Conservation (phyloP, 169 alveolate genomes). For the Plasmodium falciparum region DNA sequence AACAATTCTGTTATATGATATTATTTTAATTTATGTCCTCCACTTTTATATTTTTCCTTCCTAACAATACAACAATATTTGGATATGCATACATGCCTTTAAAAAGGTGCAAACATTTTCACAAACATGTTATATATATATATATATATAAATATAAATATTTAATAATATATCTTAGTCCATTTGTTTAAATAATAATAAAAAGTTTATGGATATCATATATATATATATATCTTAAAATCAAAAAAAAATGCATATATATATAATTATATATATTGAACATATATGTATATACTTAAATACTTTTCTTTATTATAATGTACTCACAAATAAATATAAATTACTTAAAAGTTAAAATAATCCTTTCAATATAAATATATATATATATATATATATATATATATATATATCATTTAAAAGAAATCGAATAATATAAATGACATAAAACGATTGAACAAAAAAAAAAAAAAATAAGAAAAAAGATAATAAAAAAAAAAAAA, state of each 20-base stretch:
- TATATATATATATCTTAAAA: slow-evolving; percentile 7
- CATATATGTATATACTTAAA: background rate
- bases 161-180: slow-evolving; percentile 8
- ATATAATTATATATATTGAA: background rate
- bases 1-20: slow-evolving; percentile 20
- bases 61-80: slow-evolving; percentile 28
- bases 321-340: background rate
- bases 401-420: background rate
- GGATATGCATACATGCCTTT: slow-evolving; percentile 55
- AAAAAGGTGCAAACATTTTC: slow-evolving; percentile 60
- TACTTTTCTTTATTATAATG: background rate
- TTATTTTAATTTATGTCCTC: slow-evolving; percentile 34
- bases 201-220: slow-evolving; percentile 4
- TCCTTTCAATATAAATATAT: background rate
- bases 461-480: background rate
- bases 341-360: background rate
- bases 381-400: background rate
- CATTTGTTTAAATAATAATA: background rate
- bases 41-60: slow-evolving; percentile 19
- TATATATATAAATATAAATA: slow-evolving; percentile 14
- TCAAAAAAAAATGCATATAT: slow-evolving; percentile 4
- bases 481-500: background rate
- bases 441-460: slow-evolving; percentile 16
- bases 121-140: slow-evolving; percentile 8
- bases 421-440: slow-evolving; percentile 1